Evolutionary conservation across 805 yeast genomes (phyloP).

Genomic region (Pichia scutulata): DNA sequence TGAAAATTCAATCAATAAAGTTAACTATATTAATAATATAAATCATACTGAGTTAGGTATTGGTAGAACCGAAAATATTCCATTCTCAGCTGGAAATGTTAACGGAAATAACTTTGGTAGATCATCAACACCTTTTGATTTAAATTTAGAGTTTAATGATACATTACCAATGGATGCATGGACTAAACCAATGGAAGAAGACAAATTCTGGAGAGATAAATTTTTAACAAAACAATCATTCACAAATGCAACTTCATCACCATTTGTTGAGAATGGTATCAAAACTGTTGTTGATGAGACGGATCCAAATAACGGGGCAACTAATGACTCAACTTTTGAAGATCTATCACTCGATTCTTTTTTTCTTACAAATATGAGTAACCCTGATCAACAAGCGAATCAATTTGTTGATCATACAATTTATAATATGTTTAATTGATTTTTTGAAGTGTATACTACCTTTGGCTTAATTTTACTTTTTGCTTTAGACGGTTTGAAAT

Average conservation of each 20-base stretch:
- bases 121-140: background rate
- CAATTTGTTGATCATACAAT: constrained; percentile 13
- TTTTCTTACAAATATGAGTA: background rate
- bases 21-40: background rate
- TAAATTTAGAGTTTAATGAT: background rate
- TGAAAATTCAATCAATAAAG: background rate
- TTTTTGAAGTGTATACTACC: background rate
- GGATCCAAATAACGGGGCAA: background rate
- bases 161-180: background rate
- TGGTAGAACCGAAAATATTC: background rate
- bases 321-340: background rate
- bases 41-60: background rate
- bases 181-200: constrained; percentile 3
- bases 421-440: constrained; percentile 12
- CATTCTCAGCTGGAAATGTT: background rate
- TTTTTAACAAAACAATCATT: background rate
- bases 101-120: background rate
- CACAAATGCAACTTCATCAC: background rate
- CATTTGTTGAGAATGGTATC: background rate
- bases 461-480: background rate
- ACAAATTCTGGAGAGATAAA: constrained; percentile 6
- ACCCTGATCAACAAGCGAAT: background rate
- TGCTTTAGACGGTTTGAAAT: background rate
- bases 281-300: background rate
- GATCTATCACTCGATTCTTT: background rate